Conservation (phyloP, 1,284 basidiomycete genomes). For the Violaceomyces palustris region DNA sequence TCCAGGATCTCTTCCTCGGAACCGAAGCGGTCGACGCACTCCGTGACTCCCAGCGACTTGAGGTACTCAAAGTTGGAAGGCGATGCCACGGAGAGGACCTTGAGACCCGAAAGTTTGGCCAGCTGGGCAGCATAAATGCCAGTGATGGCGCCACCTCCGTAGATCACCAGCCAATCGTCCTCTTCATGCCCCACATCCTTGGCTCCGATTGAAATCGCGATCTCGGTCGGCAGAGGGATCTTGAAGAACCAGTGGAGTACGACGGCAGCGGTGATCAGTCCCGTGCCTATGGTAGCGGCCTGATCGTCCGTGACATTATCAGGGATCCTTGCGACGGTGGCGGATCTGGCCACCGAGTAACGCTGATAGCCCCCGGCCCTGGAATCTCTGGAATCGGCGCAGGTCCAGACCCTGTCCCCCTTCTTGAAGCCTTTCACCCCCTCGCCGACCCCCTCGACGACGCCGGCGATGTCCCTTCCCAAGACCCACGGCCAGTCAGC, state of each 20-base stretch:
- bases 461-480: constrained; percentile 57
- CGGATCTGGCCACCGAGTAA: constrained; percentile 19
- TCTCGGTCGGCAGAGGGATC: constrained; percentile 5
- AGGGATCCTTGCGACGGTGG: constrained; percentile 24
- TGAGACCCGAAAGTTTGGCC: constrained; percentile 16
- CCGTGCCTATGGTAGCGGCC: constrained; percentile 43
- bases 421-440: constrained; percentile 55
- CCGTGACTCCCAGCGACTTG: constrained; percentile 14
- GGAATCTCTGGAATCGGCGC: constrained; percentile 36
- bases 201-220: not conserved
- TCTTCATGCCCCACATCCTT: not conserved
- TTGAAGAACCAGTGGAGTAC: constrained; percentile 37
- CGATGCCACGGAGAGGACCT: constrained; percentile 32
- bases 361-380: constrained; percentile 38
- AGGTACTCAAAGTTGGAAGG: constrained; percentile 33
- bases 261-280: constrained; percentile 50
- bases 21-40: constrained; percentile 33
- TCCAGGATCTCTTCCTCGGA: constrained; percentile 6
- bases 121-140: constrained; percentile 42
- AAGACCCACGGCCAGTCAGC: constrained; percentile 50
- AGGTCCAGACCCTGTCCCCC: constrained; percentile 54
- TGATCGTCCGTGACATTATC: constrained; percentile 14
- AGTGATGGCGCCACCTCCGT: constrained; percentile 42
- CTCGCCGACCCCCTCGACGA: constrained; percentile 55
- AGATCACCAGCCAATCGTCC: too few relatives aligned